Percentiles rank a stretch among this genome's conserved stretches.
These are phyloP conservation scores for Trichophyton mentagrophytes DNA, from an alignment of 2,329 filamentous ascomycete genomes.

Conservation along the genomic window DNA sequence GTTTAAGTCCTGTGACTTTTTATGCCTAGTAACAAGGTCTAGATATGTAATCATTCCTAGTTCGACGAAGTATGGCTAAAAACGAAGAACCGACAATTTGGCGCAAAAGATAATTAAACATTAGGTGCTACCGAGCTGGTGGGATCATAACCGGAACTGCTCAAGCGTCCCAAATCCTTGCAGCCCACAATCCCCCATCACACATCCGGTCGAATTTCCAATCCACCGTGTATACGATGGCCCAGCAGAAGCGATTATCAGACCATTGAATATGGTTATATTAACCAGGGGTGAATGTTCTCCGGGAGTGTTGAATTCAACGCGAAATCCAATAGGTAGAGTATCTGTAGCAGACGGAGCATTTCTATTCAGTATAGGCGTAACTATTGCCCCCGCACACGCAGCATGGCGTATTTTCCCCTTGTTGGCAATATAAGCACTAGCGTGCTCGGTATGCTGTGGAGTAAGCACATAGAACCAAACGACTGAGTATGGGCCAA, in stretches of 20 bases:
- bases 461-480: conserved; percentile 30
- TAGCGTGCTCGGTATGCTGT: not conserved
- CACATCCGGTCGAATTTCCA: conserved; percentile 8
- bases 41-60: too few relatives aligned
- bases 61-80: too few relatives aligned
- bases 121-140: not conserved
- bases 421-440: not conserved
- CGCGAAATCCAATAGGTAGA: not conserved
- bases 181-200: not conserved
- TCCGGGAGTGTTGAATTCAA: not conserved
- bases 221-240: conserved; percentile 9
- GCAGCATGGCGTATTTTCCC: not conserved
- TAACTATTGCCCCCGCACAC: not conserved
- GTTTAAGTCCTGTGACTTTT: too few relatives aligned
- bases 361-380: not conserved
- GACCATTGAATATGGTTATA: not conserved
- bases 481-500: conserved; percentile 34
- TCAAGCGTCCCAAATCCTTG: conserved; percentile 5
- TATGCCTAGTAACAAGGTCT: too few relatives aligned
- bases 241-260: conserved; percentile 3
- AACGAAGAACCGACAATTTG: not conserved
- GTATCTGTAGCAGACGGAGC: not conserved
- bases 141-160: conserved; percentile 11
- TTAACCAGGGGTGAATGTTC: not conserved
- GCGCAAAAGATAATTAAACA: not conserved